Base-by-base conservation (phyloP, 805 yeast genomes). In the Tetrapisispora nanseiensis region DNA sequence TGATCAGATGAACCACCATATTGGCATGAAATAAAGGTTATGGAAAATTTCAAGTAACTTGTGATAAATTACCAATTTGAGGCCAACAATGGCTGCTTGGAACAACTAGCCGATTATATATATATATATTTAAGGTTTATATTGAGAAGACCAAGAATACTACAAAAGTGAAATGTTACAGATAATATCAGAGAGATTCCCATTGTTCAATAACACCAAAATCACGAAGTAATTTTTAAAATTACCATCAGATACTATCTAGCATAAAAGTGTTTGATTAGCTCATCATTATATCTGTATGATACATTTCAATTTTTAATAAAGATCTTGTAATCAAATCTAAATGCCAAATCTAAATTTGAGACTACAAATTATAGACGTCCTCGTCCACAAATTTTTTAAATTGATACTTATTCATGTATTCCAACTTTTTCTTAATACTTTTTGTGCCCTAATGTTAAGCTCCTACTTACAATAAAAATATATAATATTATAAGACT, bases 201-300 rank as follows among this genome's bases (percentile, higher is more conserved):
- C 39, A 48, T 43, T 50, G 54, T 46, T 29, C 38, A 46, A 49
- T 40, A 53, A 54, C 61, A 55, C 61, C 46, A 27, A 33, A 56
- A 59, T 56, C 64, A 58, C 52, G 16, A 55, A 29, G 39, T 31
- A 34, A 34, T 18, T 29, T 22, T 21, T 11, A 11, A 47, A 51
- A 42, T 43, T 34, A 42, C 52, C 51, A 54, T 60, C 63, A 57
- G 55, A 58, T 60, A 60, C 65, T 60, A 60, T 60, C 65, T 60
- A 60, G 65, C 65, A 42, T 51, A 42, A 47, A 47, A 48, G 61
- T 52, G 61, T 57, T 52, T 45, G 40, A 44, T 50, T 47, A 48
- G 40, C 55, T 60, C 65, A 60, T 60, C 63, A 54, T 54, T 30
- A 46, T 48, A 38, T 37, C 27, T 8, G 30, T 15, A 39, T n/a